Evolutionary conservation across 768 basidiomycete species (phyloP).

Genomic region (Lactifluus hygrophoroides): DNA sequence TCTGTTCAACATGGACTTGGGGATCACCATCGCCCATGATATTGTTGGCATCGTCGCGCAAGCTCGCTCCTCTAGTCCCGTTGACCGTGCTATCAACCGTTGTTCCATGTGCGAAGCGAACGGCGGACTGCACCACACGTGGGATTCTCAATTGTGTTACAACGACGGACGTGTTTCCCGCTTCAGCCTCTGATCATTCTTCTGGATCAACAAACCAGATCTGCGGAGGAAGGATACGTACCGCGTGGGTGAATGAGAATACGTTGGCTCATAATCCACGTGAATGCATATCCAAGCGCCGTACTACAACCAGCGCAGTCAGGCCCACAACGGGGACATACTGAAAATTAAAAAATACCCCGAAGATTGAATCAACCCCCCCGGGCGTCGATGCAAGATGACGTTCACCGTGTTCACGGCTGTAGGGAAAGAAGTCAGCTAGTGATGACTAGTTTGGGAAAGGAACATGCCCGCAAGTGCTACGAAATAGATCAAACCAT

Average conservation of each 20-base stretch:
- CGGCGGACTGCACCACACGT: no score
- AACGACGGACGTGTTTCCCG: no score
- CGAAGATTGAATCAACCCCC: slow-evolving; percentile 21
- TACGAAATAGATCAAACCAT: slow-evolving; percentile 57
- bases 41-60: no score
- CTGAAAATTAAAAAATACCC: neutral
- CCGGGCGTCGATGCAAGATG: slow-evolving; percentile 22
- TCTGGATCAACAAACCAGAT: neutral
- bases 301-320: slow-evolving; percentile 18
- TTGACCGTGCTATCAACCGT: no score
- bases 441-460: neutral
- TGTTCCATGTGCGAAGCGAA: no score
- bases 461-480: slow-evolving; percentile 36
- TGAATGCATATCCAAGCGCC: slow-evolving; percentile 28
- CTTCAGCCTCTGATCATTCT: slow-evolving; percentile 19
- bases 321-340: neutral
- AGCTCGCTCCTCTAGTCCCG: no score
- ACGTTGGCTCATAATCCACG: slow-evolving; percentile 32
- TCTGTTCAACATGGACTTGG: no score
- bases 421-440: neutral
- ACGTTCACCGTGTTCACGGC: slow-evolving; percentile 25
- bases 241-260: slow-evolving; percentile 30
- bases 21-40: no score
- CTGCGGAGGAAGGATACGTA: slow-evolving; percentile 11
- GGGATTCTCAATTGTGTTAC: no score